Evolutionary conservation across 805 yeast species (phyloP), one percentile per base, ranked within the genome.

Genomic region (Hanseniaspora valbyensis): DNA sequence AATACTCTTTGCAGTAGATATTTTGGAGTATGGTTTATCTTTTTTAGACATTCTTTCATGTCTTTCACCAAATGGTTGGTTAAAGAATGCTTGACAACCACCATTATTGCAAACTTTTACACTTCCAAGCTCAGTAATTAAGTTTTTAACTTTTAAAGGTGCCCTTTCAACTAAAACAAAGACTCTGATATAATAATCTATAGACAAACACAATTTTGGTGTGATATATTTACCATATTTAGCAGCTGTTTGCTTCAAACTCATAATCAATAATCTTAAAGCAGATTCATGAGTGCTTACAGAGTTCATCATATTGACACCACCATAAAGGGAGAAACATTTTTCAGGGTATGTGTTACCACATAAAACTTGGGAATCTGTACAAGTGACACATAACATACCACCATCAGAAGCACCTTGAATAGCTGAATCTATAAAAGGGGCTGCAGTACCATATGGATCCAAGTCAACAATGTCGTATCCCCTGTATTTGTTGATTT

Each of bases 381-480:
- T 92, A 64, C 98, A 92, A 0, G 99, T 92, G 2, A 92, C 90
- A 45, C 92, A 69, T 56, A 92, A 66, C 39, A 92, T 60, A 1
- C 97, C 99, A 51, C 81, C 89, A 57, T 89, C 88, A 44, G 75
- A 76, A n/a, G 89, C 75, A 29, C 81, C 70, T 59, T 87, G 95
- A 29, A 92, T 70, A 0, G 97, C 96, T 29, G 92, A 78, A 63
- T 92, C 98, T 26, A 92, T 73, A 62, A 92, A 92, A 7, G 98
- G 98, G 0, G 96, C 78, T 0, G 96, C 98, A 0, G 96, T 83
- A 28, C 99, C 99, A 62, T 92, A 92, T 0, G 99, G 99, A 65
- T 92, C 99, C 46, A 92, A 72, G 66, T 92, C 99, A 52, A 92
- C 78, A 2, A 86, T 84, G 61, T 92, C 95, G 66, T 82, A 88